Base-by-base conservation (phyloP, 805 yeast species). In the Starmerella apicola region DNA sequence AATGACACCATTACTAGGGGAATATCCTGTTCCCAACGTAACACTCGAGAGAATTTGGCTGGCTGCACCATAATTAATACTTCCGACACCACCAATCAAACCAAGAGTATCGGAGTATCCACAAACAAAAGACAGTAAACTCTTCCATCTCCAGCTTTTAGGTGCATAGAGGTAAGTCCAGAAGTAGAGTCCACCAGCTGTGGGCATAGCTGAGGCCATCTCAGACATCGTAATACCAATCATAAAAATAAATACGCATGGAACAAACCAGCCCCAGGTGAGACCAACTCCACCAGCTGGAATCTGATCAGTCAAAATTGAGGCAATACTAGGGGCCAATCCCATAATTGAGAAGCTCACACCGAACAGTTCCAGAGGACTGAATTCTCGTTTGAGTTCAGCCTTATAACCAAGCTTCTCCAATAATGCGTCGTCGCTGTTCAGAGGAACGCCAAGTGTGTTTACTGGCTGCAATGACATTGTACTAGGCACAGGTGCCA, bases 291-390 rank as follows among this genome's bases (percentile, higher is more conserved):
- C 75, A 4, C 85, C 85, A 0, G 78, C 74, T 21, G 70, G 58
- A 8, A 78, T 58, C 17, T 78, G 78, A 38, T 66, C 63, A 5
- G 61, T 62, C 23, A 76, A 53, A 20, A 69, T 65, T 1, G 81
- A 70, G 0, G 81, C 70, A 38, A 77, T 73, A 9, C 78, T 70
- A 7, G 63, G 64, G 31, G 78, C 60, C 35, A 78, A 58, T 8
- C 83, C 81, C 83, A 79, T 78, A 54, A 79, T 76, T 16, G 77
- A 69, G 52, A 76, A 78, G 3, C 83, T 80, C 41, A 78, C 72
- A 41, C 81, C 82, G 53, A 78, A 78, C 18, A 76, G 76, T 55
- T 76, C 80, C 32, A 74, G 43, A 1, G 78, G 71, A 2, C 76
- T 64, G 52, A 75, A 78, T 28, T 67, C 67, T 56, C 86, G 69